These are phyloP conservation scores for Boletus reticuloceps DNA, from an alignment of 768 basidiomycete species.

Conservation along the genomic window DNA sequence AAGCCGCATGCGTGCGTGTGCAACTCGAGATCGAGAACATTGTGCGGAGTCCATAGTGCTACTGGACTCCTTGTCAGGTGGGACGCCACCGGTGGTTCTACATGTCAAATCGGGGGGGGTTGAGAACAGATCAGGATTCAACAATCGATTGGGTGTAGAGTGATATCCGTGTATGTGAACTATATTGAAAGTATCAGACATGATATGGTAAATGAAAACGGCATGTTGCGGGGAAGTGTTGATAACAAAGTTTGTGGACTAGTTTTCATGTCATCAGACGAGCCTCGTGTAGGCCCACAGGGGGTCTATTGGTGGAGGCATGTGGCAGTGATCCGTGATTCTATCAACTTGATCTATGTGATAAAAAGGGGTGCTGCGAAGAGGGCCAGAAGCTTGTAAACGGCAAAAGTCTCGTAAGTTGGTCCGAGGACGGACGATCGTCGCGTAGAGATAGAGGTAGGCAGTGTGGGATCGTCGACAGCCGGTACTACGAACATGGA, in stretches of 20 bases:
- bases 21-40: conserved; percentile 67
- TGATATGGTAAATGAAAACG: conserved; percentile 23
- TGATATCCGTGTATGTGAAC: conserved; percentile 14
- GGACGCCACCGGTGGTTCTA: conserved; percentile 17
- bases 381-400: neutral
- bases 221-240: conserved; percentile 31
- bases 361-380: conserved; percentile 8
- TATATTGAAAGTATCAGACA: conserved; percentile 1
- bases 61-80: conserved; percentile 4
- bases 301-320: conserved; percentile 8
- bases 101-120: neutral
- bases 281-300: conserved; percentile 21
- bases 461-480: conserved; percentile 13
- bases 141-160: conserved; percentile 7
- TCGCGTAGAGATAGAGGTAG: conserved; percentile 2
- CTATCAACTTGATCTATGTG: conserved; percentile 16
- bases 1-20: conserved; percentile 60
- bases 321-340: conserved; percentile 11
- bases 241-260: conserved; percentile 13
- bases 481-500: too few species aligned
- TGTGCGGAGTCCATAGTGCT: conserved; percentile 32
- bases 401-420: conserved; percentile 13
- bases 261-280: conserved; percentile 12
- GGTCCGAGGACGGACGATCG: conserved; percentile 3
- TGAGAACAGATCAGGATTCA: conserved; percentile 1